phyloP scores from a whole-genome alignment of 768 basidiomycete genomes.

The Omphalotus guepiniiformis region DNA sequence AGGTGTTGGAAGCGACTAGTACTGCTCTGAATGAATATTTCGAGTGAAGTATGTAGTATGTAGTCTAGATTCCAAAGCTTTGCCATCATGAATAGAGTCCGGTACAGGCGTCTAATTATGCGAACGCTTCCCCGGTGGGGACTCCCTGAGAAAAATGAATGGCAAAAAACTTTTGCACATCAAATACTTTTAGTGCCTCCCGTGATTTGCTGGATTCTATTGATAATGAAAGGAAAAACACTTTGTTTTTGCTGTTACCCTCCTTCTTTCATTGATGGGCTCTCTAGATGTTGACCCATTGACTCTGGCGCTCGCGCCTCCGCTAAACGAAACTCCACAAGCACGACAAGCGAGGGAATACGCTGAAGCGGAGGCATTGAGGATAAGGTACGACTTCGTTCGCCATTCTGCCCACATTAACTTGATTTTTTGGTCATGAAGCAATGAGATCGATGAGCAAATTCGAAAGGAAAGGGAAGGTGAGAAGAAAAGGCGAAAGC shows the following conservation, averaged over 20 bases:
- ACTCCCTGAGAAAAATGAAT: slow-evolving; percentile 6
- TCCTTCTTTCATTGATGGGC: slow-evolving; percentile 2
- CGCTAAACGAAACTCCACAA: slow-evolving; percentile 56
- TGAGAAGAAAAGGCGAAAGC: slow-evolving; percentile 58
- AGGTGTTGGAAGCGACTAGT: too few species aligned
- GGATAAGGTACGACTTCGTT: slow-evolving; percentile 29
- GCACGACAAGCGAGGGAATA: slow-evolving; percentile 51
- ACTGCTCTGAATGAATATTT: too few species aligned
- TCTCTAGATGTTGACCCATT: slow-evolving; percentile 57
- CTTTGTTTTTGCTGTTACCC: not conserved
- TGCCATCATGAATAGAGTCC: too few species aligned
- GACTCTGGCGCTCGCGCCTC: slow-evolving; percentile 55
- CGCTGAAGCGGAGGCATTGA: slow-evolving; percentile 59
- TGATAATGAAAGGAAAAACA: slow-evolving; percentile 7
- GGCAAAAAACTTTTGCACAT: too few species aligned
- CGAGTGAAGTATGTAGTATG: too few species aligned
- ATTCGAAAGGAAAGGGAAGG: slow-evolving; percentile 56
- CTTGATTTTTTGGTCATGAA: slow-evolving; percentile 14
- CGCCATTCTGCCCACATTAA: not conserved
- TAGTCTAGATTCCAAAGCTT: too few species aligned
- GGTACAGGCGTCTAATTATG: too few species aligned
- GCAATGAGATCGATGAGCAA: slow-evolving; percentile 75
- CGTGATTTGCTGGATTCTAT: not conserved
- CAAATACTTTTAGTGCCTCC: slow-evolving; percentile 3
- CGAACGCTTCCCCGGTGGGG: too few species aligned